Percentiles rank a stretch among this genome's conserved stretches.
Conservation (phyloP, 352 stramenopile species). For the Pilasporangium apinafurcum region DNA sequence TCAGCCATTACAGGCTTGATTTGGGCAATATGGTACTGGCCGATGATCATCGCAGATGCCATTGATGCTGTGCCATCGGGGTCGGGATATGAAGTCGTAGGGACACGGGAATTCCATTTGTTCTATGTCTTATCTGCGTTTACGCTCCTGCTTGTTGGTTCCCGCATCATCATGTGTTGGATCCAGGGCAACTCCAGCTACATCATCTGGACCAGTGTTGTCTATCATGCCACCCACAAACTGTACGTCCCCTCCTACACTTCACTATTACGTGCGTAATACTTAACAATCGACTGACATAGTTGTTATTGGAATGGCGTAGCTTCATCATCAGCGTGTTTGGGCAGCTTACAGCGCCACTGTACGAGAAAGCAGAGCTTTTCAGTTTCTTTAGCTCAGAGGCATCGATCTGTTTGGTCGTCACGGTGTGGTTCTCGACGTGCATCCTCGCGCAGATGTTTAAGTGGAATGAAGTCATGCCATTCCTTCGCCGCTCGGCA, state of each 20-base stretch:
- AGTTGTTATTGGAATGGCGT: background rate
- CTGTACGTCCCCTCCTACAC: conserved; percentile 47
- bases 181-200: conserved; percentile 86
- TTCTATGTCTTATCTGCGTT: conserved; percentile 77
- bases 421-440: conserved; percentile 87
- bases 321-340: conserved; percentile 88
- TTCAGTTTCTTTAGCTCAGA: conserved; percentile 86
- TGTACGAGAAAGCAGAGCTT: conserved; percentile 77
- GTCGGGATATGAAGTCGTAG: conserved; percentile 72
- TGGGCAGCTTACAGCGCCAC: conserved; percentile 73
- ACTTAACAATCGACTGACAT: no score
- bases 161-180: conserved; percentile 89
- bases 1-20: conserved; percentile 78
- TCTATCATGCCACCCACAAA: conserved; percentile 84
- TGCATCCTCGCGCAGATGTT: conserved; percentile 88
- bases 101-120: conserved; percentile 72
- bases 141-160: conserved; percentile 72
- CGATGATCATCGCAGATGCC: conserved; percentile 86
- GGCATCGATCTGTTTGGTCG: conserved; percentile 70
- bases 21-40: conserved; percentile 84
- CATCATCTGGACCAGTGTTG: conserved; percentile 84
- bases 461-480: conserved; percentile 72
- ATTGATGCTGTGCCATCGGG: conserved; percentile 61
- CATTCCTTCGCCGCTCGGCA: conserved; percentile 44
- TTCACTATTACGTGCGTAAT: background rate